Base-by-base conservation (phyloP, 495 filamentous ascomycete species). In the Aspergillus saccharolyticus region DNA sequence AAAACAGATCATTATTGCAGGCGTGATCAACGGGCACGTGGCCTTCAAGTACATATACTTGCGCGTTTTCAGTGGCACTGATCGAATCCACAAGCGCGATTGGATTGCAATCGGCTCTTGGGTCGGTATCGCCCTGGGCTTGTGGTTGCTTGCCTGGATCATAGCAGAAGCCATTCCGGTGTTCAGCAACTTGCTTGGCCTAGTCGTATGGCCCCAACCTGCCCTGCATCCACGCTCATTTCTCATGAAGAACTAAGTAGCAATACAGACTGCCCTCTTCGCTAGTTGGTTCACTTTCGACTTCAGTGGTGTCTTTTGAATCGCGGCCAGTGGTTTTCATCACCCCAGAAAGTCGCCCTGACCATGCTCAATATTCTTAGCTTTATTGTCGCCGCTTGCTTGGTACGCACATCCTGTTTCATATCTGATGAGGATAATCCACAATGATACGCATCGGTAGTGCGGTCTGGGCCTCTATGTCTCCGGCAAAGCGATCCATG, bases 161-260 rank as follows among this genome's bases (percentile, higher is more conserved):
- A 85, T 91, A 62, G 85, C 87, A 10, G 78, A 84, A 55, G 81
- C 85, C 1, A 87, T 91, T 24, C 89, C 89, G 0, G 82, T 87
- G 62, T 91, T 91, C 72, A 84, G 79, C 62, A 78, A 83, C 52
- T 67, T 91, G 52, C 70, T 90, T 18, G 76, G 74, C 42, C 54
- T 83, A 57, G 79, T 81, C 25, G 72, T 75, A 54, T n/a, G 65
- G 66, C 9, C 22, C 12, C 14, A 20, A 24, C 59, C 70, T 78
- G 20, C 48, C 18, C 28, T 43, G 9, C 44, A 62, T 86, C 42
- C 46, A 55, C 7, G 16, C 4, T 0, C 18, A 20, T 45, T 24
- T 42, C 21, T 25, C 43, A 19, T 30, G 53, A 56, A 39, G 49
- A 68, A 14, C 25, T 39, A 39, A 39, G 6, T 9, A 39, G 12